Conservation (phyloP, 352 stramenopile species). For the Globisporangium polare region DNA sequence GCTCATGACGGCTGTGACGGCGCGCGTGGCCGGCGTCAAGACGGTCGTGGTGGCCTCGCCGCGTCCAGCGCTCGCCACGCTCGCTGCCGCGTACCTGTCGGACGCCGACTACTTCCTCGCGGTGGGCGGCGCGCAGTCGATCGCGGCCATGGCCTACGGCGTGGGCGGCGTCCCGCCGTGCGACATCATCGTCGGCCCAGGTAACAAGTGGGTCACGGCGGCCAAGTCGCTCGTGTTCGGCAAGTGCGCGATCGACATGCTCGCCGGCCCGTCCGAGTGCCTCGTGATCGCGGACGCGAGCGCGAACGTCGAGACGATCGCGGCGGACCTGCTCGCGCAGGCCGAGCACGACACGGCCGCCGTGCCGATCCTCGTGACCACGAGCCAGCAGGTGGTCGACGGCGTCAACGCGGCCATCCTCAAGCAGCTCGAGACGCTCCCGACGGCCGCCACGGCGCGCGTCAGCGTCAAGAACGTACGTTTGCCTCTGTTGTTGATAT, state of each 20-base stretch:
- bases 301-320: conserved; percentile 64
- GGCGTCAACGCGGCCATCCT: conserved; percentile 86
- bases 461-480: conserved; percentile 61
- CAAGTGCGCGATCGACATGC: conserved; percentile 99
- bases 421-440: conserved; percentile 72
- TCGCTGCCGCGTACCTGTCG: conserved; percentile 93
- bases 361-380: conserved; percentile 95
- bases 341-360: conserved; percentile 98
- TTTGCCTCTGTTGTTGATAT: neutral
- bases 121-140: conserved; percentile 83
- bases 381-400: conserved; percentile 81
- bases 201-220: conserved; percentile 99
- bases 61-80: conserved; percentile 88
- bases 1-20: conserved; percentile 97
- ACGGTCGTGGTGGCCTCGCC: conserved; percentile 95
- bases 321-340: conserved; percentile 74
- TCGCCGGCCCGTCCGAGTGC: conserved; percentile 97
- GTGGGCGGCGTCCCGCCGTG: conserved; percentile 87
- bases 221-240: conserved; percentile 97
- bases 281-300: conserved; percentile 96
- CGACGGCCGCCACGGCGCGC: conserved; percentile 53
- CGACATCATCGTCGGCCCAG: conserved; percentile 98
- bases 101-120: conserved; percentile 88
- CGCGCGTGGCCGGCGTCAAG: conserved; percentile 91
- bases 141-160: conserved; percentile 96